Conservation (phyloP, 345 rosid species). For the Aquilaria malaccensis region DNA sequence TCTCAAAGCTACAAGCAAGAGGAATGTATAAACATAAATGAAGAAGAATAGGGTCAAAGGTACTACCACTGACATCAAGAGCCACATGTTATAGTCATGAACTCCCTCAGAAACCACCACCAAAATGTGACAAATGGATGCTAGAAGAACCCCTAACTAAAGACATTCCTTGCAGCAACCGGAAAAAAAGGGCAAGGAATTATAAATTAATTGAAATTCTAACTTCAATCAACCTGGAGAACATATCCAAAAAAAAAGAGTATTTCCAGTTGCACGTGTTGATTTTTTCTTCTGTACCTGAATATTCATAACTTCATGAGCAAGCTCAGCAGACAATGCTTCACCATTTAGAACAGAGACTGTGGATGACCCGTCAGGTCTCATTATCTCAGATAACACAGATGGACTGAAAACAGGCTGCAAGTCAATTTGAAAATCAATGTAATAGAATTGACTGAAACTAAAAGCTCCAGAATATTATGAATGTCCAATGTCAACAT, state of each 20-base stretch:
- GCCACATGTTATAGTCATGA: slow-evolving; percentile 61
- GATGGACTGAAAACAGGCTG: slow-evolving; percentile 84
- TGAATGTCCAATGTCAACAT: too few species aligned
- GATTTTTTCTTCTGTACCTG: slow-evolving; percentile 43
- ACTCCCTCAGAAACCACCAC: slow-evolving; percentile 80
- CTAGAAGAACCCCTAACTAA: slow-evolving; percentile 74
- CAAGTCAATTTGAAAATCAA: slow-evolving; percentile 14
- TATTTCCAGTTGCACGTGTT: background rate
- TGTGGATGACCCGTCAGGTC: slow-evolving; percentile 71
- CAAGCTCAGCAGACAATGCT: slow-evolving; percentile 68
- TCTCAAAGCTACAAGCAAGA: background rate
- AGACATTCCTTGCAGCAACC: slow-evolving; percentile 49
- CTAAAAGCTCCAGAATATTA: too few species aligned
- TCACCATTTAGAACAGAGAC: slow-evolving; percentile 60
- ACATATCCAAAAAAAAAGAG: background rate
- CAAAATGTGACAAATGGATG: slow-evolving; percentile 77
- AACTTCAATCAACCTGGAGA: background rate
- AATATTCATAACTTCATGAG: slow-evolving; percentile 70
- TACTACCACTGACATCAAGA: slow-evolving; percentile 54
- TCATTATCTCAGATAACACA: slow-evolving; percentile 65
- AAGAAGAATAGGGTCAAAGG: slow-evolving; percentile 9
- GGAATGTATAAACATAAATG: background rate
- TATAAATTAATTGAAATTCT: slow-evolving; percentile 21
- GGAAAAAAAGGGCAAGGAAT: slow-evolving; percentile 8
- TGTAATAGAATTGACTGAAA: background rate